phyloP scores from a whole-genome alignment of 164 flowering plant species.

The Protea cynaroides region DNA sequence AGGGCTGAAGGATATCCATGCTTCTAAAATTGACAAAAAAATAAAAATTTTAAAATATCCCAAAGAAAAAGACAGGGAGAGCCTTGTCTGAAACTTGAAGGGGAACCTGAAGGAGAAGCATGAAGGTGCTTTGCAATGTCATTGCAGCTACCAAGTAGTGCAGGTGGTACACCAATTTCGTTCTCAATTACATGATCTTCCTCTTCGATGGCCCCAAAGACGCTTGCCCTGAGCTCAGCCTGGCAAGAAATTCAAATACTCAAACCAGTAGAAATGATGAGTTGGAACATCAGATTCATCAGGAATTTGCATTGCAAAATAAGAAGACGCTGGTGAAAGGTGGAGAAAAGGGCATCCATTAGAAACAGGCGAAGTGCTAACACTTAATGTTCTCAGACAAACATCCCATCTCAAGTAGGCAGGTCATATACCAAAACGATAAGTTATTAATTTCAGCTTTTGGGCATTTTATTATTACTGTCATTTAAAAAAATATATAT shows the following conservation, averaged over 20 bases:
- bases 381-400: too few species aligned
- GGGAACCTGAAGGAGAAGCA: conserved; percentile 90
- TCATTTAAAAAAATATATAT: too few species aligned
- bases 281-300: background rate
- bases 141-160: conserved; percentile 94
- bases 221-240: conserved; percentile 99
- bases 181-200: conserved; percentile 79
- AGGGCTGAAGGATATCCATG: too few species aligned
- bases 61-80: background rate
- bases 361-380: too few species aligned
- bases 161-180: conserved; percentile 82
- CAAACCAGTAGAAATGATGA: background rate
- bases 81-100: background rate
- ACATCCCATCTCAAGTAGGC: too few species aligned
- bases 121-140: conserved; percentile 95
- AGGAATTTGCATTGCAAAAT: background rate
- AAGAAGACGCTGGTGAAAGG: background rate
- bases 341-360: background rate
- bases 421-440: too few species aligned
- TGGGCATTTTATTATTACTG: too few species aligned
- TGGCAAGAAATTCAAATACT: conserved; percentile 13
- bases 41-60: background rate
- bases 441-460: too few species aligned
- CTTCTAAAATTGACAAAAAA: too few species aligned
- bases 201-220: conserved; percentile 97